Conservation (phyloP, 768 basidiomycete genomes). For the Floccularia luteovirens region DNA sequence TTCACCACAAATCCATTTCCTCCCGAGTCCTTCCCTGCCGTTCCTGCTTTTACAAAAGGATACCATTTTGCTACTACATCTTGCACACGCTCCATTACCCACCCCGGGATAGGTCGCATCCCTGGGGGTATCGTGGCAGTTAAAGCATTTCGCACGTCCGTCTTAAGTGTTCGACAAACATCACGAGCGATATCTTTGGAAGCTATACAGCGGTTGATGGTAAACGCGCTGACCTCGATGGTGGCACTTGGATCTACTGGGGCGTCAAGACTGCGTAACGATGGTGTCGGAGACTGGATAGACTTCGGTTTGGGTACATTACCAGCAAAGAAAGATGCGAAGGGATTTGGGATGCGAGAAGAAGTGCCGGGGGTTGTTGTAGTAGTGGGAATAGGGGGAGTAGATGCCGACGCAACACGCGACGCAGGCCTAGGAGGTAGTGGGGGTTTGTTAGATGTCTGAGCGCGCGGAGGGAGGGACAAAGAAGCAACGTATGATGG, state of each 20-base stretch:
- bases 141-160: conserved; percentile 46
- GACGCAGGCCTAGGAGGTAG: conserved; percentile 29
- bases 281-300: conserved; percentile 19
- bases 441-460: conserved; percentile 23
- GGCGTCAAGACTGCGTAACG: conserved; percentile 23
- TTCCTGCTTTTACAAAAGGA: conserved; percentile 39
- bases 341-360: conserved; percentile 61
- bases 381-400: conserved; percentile 8
- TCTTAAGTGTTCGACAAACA: conserved; percentile 44
- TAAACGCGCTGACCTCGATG: conserved; percentile 54
- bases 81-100: conserved; percentile 54
- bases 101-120: conserved; percentile 21
- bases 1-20: conserved; percentile 33
- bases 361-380: conserved; percentile 12
- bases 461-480: conserved; percentile 41
- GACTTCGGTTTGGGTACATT: conserved; percentile 19
- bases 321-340: conserved; percentile 69
- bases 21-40: conserved; percentile 2
- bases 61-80: conserved; percentile 47
- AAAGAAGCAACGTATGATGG: conserved; percentile 35
- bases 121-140: conserved; percentile 27
- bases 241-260: conserved; percentile 22
- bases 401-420: conserved; percentile 13
- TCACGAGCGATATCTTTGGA: conserved; percentile 45
- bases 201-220: conserved; percentile 45